Evolutionary conservation across 2,329 filamentous ascomycete genomes (phyloP).

Genomic region (Stemphylium lycopersici): DNA sequence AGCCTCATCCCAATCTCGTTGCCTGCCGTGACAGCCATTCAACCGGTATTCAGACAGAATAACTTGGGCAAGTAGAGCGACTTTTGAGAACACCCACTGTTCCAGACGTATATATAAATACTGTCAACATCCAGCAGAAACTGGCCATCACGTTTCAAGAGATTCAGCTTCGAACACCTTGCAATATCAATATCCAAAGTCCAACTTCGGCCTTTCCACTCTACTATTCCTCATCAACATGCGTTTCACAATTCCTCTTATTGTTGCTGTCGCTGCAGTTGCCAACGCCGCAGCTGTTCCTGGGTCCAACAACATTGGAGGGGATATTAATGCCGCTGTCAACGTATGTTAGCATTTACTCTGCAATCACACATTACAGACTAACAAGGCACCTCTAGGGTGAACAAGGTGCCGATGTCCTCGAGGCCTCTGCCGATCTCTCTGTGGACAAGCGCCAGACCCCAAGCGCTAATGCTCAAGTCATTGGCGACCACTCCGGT

Average conservation of each 20-base stretch:
- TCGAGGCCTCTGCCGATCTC: background rate
- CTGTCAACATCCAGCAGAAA: background rate
- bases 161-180: background rate
- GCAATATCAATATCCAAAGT: background rate
- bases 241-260: background rate
- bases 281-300: background rate
- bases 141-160: background rate
- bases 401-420: background rate
- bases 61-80: background rate
- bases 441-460: background rate
- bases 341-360: background rate
- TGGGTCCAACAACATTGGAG: background rate
- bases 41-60: background rate
- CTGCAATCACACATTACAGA: no score
- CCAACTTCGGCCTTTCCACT: background rate
- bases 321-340: background rate
- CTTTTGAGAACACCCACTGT: background rate
- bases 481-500: background rate
- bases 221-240: background rate
- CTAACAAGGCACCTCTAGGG: background rate
- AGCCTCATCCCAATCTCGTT: no score
- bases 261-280: background rate
- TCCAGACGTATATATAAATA: background rate
- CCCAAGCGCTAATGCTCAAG: background rate
- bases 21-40: background rate